A percentile compares a stretch with the other conserved stretches of the same genome.
phyloP scores from a whole-genome alignment of 495 filamentous ascomycete genomes.

The Pseudotulostoma volvatum region DNA sequence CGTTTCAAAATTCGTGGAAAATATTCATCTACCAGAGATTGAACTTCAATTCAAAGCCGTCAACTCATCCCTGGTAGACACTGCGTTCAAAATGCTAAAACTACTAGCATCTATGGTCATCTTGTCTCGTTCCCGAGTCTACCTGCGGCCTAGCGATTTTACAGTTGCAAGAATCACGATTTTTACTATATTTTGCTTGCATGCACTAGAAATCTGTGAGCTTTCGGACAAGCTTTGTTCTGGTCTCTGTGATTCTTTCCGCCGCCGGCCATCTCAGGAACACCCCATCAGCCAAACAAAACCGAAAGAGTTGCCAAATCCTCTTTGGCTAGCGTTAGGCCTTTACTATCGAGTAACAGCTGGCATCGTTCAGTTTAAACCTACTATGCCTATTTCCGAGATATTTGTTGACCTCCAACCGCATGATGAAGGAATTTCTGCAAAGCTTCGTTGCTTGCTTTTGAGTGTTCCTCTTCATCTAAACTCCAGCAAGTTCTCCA shows the following conservation, averaged over 20 bases:
- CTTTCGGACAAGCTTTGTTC: constrained; percentile 4
- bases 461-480: background rate
- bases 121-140: constrained; percentile 3
- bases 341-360: constrained; percentile 8
- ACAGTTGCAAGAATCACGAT: constrained; percentile 1
- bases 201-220: constrained; percentile 1
- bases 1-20: background rate
- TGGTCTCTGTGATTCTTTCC: constrained; percentile 2
- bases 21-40: background rate
- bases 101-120: constrained; percentile 3
- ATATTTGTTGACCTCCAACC: constrained; percentile 3
- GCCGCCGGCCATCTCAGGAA: constrained; percentile 1
- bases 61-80: constrained; percentile 2
- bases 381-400: background rate
- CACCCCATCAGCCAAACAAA: too few relatives aligned
- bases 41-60: background rate
- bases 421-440: background rate
- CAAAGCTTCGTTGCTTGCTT: background rate
- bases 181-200: constrained; percentile 5
- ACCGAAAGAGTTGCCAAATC: background rate
- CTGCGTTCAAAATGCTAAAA: constrained; percentile 4
- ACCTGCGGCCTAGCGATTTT: background rate
- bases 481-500: background rate
- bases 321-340: constrained; percentile 6
- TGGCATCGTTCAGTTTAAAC: constrained; percentile 2